Evolutionary conservation across 2,329 filamentous ascomycete genomes (phyloP), one percentile per base, ranked within the genome.

Genomic region (Truncatella angustata): DNA sequence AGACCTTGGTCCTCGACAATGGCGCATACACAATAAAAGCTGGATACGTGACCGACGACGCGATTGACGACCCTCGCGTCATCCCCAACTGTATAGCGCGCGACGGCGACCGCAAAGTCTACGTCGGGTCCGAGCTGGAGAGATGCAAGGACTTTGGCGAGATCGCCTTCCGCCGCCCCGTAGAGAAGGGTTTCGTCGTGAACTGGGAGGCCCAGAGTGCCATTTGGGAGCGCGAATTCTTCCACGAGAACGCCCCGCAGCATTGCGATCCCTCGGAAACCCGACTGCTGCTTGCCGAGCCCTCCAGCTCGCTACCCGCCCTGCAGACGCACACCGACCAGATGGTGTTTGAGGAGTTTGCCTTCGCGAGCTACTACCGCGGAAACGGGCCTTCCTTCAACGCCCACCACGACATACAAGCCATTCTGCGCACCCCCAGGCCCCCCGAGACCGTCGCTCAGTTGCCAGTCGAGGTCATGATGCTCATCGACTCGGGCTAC

Each of bases 181-280:
- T 97, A 1, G 94, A 99, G 70, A 95, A 92, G 70, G 94, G 94
- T 6, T 97, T 90, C 65, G 79, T 97, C 46, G 92, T 97, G 55
- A 97, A 93, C 66, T 99, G 94, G 94, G 94, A 99, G 70, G 87
- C 88, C 0, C 84, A 99, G 73, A 93, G 90, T 70, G 92, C 94
- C 64, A 90, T 99, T 48, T 99, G 94, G 94, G 91, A 97, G 63
- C 84, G 87, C 60, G 86, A 92, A 54, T 89, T 97, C 64, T 86
- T 96, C 61, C 85, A 88, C 59, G 75, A 80, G 53, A 82, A 82
- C 58, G 84, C 84, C n/a, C 76, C 79, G 24, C 73, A 85, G 60
- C 80, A 77, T 61, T 91, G 88, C 67, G 86, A 95, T 60, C 90
- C 93, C 0, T 75, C 80, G 49, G 86, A 93, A 51, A 94, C 91